Evolutionary conservation across 345 rosid genomes (phyloP), one percentile per base, ranked within the genome.

Genomic region (Ceriops zippeliana): DNA sequence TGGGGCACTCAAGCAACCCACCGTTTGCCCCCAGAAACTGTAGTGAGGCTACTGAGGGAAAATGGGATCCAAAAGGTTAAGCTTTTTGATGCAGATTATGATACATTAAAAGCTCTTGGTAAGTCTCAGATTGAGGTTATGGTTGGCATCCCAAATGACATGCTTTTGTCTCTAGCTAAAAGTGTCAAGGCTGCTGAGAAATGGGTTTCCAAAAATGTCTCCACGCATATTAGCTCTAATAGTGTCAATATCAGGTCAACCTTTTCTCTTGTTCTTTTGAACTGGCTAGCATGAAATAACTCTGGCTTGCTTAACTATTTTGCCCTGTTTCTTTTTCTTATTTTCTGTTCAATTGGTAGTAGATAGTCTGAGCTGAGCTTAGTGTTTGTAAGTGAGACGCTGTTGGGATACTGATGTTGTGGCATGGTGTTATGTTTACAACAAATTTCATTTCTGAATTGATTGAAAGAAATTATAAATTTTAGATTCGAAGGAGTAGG

Each of bases 91-190:
- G 97, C 99, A 1, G 89, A 92, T 30, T 86, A 85, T 61, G 87
- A 74, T 27, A 80, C 86, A 7, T 80, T 95, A 10, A 86, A 75
- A 62, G 93, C 92, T 71, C 80, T 95, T 22, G 89, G 96, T 7
- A 84, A 71, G 72, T 74, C 96, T 20, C 79, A 85, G 76, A 86
- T 95, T 73, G 96, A 95, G 73, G 97, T 95, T 56, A 95, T 95
- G 99, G 97, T 95, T 20, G 99, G 99, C 49, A 95, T 95, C 65
- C 99, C 99, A 7, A 95, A 95, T 61, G 99, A 95, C 68, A 82
- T 90, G 97, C 93, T 95, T 15, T 51, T 78, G 5, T 27, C 92
- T 57, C 46, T 95, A 13, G 96, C 98, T 57, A 13, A 76, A 26
- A 89, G 87, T 73, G 71, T 81, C 62, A 87, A 90, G 80, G 89